Evolutionary conservation across 306 rosid species (phyloP).

Genomic region (Datisca glomerata): DNA sequence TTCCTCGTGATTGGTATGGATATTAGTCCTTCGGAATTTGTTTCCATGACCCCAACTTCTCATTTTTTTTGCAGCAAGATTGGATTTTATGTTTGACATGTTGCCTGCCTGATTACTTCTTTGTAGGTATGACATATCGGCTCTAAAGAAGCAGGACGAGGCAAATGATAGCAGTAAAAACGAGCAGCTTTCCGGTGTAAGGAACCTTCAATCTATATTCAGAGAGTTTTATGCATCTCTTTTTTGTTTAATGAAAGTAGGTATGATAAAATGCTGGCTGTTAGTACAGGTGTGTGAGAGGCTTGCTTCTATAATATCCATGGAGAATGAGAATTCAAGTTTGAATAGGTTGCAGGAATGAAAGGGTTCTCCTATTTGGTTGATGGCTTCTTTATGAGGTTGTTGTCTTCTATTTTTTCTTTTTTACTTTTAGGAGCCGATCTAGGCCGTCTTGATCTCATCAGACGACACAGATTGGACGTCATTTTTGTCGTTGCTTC

Average conservation of each 20-base stretch:
- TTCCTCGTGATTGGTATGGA: conserved; percentile 89
- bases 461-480: no score
- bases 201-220: no score
- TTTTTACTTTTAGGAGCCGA: no score
- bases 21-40: conserved; percentile 1
- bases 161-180: conserved; percentile 17
- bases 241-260: conserved; percentile 3
- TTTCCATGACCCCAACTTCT: conserved; percentile 4
- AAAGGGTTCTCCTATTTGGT: no score
- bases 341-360: conserved; percentile 34
- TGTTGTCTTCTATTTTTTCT: no score
- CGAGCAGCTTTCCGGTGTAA: conserved; percentile 48
- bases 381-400: neutral
- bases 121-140: conserved; percentile 58
- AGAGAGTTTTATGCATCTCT: no score
- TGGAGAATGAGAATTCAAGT: conserved; percentile 74
- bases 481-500: no score
- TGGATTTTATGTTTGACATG: no score
- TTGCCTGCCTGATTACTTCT: no score
- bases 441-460: no score
- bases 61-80: no score
- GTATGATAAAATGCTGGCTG: conserved; percentile 5
- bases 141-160: conserved; percentile 22
- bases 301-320: conserved; percentile 63
- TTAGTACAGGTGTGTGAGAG: conserved; percentile 55